These are phyloP conservation scores for Spergularia azorica DNA, from an alignment of 179 eudicot species.

Conservation along the genomic window DNA sequence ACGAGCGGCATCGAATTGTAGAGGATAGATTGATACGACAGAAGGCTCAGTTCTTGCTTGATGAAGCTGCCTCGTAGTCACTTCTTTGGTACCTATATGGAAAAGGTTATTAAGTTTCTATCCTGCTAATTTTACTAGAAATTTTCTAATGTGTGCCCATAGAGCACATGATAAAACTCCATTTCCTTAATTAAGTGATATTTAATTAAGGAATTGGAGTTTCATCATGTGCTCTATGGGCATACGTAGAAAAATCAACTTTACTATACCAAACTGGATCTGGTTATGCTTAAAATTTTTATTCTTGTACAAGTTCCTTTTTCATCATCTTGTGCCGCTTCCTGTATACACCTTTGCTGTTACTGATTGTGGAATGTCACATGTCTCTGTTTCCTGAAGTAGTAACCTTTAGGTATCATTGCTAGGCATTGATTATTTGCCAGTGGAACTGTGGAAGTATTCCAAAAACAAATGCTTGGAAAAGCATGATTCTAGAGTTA, in stretches of 20 bases:
- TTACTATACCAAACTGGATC: slow-evolving; percentile 12
- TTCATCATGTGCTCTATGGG: too few relatives aligned
- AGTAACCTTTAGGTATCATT: background rate
- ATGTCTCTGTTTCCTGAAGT: background rate
- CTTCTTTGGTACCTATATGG: slow-evolving; percentile 95
- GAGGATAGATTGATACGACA: slow-evolving; percentile 89
- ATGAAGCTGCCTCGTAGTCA: slow-evolving; percentile 99
- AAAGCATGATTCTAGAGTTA: background rate
- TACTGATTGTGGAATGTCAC: background rate
- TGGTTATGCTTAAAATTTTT: slow-evolving; percentile 8
- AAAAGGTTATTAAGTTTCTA: slow-evolving; percentile 58
- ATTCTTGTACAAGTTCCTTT: background rate
- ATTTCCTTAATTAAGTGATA: too few relatives aligned
- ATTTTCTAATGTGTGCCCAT: too few relatives aligned
- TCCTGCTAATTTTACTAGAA: background rate
- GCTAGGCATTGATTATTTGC: background rate
- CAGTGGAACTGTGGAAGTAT: background rate
- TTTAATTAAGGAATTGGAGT: too few relatives aligned
- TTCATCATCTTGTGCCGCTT: background rate
- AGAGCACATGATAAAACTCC: too few relatives aligned
- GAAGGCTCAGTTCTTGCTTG: slow-evolving; percentile 79
- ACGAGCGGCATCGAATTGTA: slow-evolving; percentile 73
- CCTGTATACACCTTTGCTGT: background rate
- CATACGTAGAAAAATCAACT: too few relatives aligned
- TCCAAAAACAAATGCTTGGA: background rate